Base-by-base conservation (phyloP, 805 yeast species). In the Cyberlindnera xishuangbannaensis region DNA sequence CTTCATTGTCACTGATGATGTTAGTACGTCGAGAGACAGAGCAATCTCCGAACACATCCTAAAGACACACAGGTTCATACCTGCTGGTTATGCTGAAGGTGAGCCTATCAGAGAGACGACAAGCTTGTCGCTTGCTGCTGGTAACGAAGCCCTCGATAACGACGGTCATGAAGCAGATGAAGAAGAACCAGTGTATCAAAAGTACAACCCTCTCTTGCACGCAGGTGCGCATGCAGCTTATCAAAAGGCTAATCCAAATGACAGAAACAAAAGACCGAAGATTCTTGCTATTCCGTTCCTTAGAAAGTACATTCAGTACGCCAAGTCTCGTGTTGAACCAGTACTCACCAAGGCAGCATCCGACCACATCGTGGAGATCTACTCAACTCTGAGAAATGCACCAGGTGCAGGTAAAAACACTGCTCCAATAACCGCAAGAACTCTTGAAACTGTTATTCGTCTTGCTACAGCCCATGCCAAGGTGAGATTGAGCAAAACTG, bases 361-460 rank as follows among this genome's bases (percentile, higher is more conserved):
- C 8, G 82, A 78, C 34, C 73, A 80, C 56, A 86, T 92, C 50
- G 92, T 87, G 15, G 73, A 71, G 34, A 75, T 83, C 13, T 92
- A 90, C 55, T 66, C 95, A 2, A 76, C 78, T 10, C 67, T 92
- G 44, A 75, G 98, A 64, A 88, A 87, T 56, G 83, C 81, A 43
- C 71, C 70, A 35, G 62, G 69, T 33, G 71, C 69, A 25, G 83
- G 78, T 45, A 73, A 82, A 33, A 72, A 78, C 52, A 88, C 96
- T 1, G 81, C 95, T 2, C 97, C 98, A 23, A 84, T 90, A 45
- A 90, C 98, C 2, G 95, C 97, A n/a, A 83, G 98, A 77, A 92
- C 97, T 5, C 67, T 90, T 47, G 98, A 90, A 61, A 90, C 98
- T 0, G 67, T 90, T 45, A 90, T 90, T 57, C 95, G 98, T 68